Percentiles rank a stretch among this genome's conserved stretches.
Evolutionary conservation across 2,329 filamentous ascomycete species (phyloP).

Genomic region (Penicillium sp.): DNA sequence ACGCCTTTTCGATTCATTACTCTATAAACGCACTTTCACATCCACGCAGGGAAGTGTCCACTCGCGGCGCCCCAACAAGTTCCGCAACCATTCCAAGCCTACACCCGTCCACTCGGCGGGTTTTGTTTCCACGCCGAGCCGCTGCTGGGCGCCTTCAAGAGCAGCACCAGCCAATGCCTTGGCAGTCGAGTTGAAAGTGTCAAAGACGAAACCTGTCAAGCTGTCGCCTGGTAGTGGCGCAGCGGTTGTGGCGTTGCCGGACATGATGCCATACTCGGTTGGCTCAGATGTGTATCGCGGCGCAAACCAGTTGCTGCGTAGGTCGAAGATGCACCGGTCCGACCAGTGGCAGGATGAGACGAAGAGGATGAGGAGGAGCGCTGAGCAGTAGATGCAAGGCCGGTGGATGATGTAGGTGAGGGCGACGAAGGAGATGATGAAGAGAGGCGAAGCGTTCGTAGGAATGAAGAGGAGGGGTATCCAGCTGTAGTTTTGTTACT

Average conservation of each 20-base stretch:
- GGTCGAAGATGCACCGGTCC: constrained; percentile 89
- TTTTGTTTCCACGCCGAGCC: constrained; percentile 36
- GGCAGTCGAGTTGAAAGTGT: constrained; percentile 66
- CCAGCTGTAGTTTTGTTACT: constrained; percentile 57
- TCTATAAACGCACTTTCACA: constrained; percentile 72
- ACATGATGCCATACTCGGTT: constrained; percentile 6
- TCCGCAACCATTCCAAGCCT: constrained; percentile 82
- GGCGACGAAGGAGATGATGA: constrained; percentile 84
- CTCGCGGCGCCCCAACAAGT: constrained; percentile 75
- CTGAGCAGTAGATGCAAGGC: constrained; percentile 95
- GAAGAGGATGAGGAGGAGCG: constrained; percentile 92
- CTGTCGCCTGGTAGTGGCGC: constrained; percentile 30
- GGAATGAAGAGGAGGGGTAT: constrained; percentile 85
- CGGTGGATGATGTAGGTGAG: constrained; percentile 95
- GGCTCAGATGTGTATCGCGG: constrained; percentile 57
- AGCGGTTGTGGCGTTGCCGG: constrained; percentile 15
- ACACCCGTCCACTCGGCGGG: constrained; percentile 70
- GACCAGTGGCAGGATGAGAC: constrained; percentile 88
- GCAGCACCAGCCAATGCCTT: constrained; percentile 65
- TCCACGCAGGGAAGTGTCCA: constrained; percentile 92
- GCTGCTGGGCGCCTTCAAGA: constrained; percentile 57
- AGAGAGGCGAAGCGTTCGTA: constrained; percentile 78
- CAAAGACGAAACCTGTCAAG: constrained; percentile 39
- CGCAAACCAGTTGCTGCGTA: constrained; percentile 88
- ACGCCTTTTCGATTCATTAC: not conserved